These are phyloP conservation scores for Hericium coralloides DNA, from an alignment of 768 basidiomycete genomes.

Conservation along the genomic window DNA sequence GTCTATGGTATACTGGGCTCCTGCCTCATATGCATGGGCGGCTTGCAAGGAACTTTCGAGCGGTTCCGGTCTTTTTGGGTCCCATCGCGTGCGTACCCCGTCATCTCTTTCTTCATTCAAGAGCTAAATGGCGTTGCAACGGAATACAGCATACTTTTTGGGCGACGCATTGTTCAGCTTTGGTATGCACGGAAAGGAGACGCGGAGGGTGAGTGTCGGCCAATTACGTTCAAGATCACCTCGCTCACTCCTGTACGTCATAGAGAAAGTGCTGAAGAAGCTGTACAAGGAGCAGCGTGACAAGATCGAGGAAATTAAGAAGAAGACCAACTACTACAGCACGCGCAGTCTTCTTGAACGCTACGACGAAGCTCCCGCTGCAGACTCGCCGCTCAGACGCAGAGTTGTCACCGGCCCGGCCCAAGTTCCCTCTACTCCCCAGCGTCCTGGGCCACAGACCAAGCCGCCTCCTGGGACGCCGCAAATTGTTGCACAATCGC, in stretches of 20 bases:
- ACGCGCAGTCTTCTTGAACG: constrained; percentile 85
- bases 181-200: constrained; percentile 79
- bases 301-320: constrained; percentile 94
- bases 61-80: constrained; percentile 56
- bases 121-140: neutral
- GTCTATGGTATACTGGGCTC: constrained; percentile 60
- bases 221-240: constrained; percentile 1
- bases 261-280: constrained; percentile 72
- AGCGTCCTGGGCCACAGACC: constrained; percentile 18
- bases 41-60: constrained; percentile 37
- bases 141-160: constrained; percentile 54
- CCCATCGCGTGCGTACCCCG: constrained; percentile 62
- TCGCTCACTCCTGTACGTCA: neutral
- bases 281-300: constrained; percentile 72
- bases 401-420: constrained; percentile 24
- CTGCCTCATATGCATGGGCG: constrained; percentile 31
- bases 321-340: constrained; percentile 92
- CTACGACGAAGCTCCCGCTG: constrained; percentile 59
- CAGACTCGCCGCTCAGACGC: constrained; percentile 27
- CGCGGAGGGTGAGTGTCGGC: constrained; percentile 55
- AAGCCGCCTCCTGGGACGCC: constrained; percentile 10
- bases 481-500: neutral
- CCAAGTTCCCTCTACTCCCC: constrained; percentile 20
- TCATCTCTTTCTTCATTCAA: neutral
- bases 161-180: constrained; percentile 70